These are phyloP conservation scores for Hypericum androsaemum DNA, from an alignment of 345 rosid species.

Conservation along the genomic window DNA sequence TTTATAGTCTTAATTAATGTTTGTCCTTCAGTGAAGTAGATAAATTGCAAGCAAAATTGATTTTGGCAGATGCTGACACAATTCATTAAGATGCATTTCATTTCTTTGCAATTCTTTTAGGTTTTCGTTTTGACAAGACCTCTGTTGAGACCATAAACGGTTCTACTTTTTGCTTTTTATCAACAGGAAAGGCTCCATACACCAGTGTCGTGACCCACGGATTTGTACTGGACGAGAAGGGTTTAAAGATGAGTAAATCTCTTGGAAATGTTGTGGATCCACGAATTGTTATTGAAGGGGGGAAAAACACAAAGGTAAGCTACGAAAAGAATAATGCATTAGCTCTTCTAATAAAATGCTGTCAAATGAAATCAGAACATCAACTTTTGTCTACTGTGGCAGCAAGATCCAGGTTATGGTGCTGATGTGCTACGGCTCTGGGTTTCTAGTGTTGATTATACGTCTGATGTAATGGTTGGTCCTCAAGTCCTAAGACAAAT, in stretches of 20 bases:
- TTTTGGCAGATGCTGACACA: too few species aligned
- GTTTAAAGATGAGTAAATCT: conserved; percentile 96
- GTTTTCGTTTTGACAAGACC: too few species aligned
- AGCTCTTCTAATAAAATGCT: conserved; percentile 5
- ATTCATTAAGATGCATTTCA: too few species aligned
- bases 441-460: conserved; percentile 97
- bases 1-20: too few species aligned
- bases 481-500: conserved; percentile 78
- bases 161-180: conserved; percentile 12
- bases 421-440: conserved; percentile 92
- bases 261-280: conserved; percentile 94
- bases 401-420: conserved; percentile 93
- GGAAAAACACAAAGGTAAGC: conserved; percentile 64
- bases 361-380: conserved; percentile 7
- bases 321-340: conserved; percentile 5
- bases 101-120: too few species aligned
- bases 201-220: conserved; percentile 81
- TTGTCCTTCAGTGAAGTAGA: too few species aligned
- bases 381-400: conserved; percentile 22
- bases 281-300: conserved; percentile 67
- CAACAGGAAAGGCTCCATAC: conserved; percentile 81
- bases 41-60: too few species aligned
- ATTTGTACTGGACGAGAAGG: conserved; percentile 94
- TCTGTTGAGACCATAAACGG: too few species aligned
- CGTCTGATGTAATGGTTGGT: conserved; percentile 76